A percentile compares a stretch with the other conserved stretches of the same genome.
phyloP scores from a whole-genome alignment of 1,139 yeast genomes.

The Yamadazyma friedrichii region DNA sequence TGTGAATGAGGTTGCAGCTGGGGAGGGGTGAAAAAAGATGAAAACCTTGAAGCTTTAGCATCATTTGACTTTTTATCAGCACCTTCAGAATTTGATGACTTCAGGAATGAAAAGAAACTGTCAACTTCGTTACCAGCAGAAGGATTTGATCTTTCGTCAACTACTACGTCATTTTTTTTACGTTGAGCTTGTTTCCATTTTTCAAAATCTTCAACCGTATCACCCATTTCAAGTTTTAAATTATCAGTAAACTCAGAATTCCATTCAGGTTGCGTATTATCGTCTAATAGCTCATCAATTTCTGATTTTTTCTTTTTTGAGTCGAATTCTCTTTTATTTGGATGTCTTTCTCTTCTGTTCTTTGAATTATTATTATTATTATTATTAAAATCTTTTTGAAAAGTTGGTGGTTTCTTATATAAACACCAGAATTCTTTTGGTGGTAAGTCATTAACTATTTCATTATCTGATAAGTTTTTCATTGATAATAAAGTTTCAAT shows the following conservation, averaged over 20 bases:
- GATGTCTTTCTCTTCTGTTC: slow-evolving; percentile 3
- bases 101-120: slow-evolving; percentile 49
- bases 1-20: not conserved
- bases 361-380: too few species aligned
- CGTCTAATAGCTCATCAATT: slow-evolving; percentile 22
- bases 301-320: slow-evolving; percentile 17
- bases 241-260: slow-evolving; percentile 35
- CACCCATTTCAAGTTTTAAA: slow-evolving; percentile 47
- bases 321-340: slow-evolving; percentile 9
- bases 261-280: slow-evolving; percentile 55
- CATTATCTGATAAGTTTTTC: slow-evolving; percentile 34
- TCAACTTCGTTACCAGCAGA: slow-evolving; percentile 44
- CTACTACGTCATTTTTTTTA: slow-evolving; percentile 42
- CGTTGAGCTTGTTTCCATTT: slow-evolving; percentile 50
- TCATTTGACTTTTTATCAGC: slow-evolving; percentile 14
- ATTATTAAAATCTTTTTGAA: slow-evolving; percentile 10
- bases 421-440: slow-evolving; percentile 43
- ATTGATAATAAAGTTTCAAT: slow-evolving; percentile 36
- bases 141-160: slow-evolving; percentile 14
- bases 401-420: slow-evolving; percentile 11
- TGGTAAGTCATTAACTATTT: slow-evolving; percentile 34
- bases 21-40: slow-evolving; percentile 38
- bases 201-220: slow-evolving; percentile 69
- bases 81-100: slow-evolving; percentile 22
- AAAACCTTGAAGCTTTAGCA: slow-evolving; percentile 43